Base-by-base conservation (phyloP, 768 basidiomycete species). In the Saitozyma sp. region DNA sequence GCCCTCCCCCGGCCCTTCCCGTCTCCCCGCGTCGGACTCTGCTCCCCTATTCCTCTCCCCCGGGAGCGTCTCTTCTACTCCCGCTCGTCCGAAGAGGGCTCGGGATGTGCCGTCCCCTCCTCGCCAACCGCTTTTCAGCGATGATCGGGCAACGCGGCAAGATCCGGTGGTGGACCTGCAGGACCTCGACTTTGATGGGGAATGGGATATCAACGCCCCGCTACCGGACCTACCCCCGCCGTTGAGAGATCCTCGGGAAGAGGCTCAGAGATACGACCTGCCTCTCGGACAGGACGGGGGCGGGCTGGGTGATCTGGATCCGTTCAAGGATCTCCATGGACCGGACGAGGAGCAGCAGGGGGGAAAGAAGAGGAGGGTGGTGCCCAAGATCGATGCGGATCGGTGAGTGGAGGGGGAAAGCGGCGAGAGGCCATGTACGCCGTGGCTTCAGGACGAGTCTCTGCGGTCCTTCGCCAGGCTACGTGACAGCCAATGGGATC, bases 331-430 rank as follows among this genome's bases (percentile, higher is more conserved):
- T 29, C 29, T 29, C 29, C 29, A 29, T 29, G 58, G 49, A 10
- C 60, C 53, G 59, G 76, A 70, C 69, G 74, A 74, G 14, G 78
- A 69, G 11, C 79, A 74, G 9, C 70, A 62, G 56, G 73, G 66
- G 51, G 81, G 79, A 67, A 79, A 80, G 64, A 83, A 83, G 66
- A 82, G 82, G 73, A 82, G 84, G 67, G 83, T 83, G 50, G 76
- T 85, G 3, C 79, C 84, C 20, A 86, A 85, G 75, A 78, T 96
- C 63, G 90, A 94, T 76, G 90, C 91, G 74, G 85, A 73, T 13
- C 61, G 80, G 80, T 81, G 59, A 48, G 79, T 64, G 37, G 49
- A 7, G 50, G 42, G n/a, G 52, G 13, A 10, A n/a, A n/a, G n/a
- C n/a, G n/a, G n/a, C n/a, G n/a, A n/a, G n/a, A n/a, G n/a, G n/a